A percentile compares a stretch with the other conserved stretches of the same genome.
These are phyloP conservation scores for Sporothrix pseudoabietina DNA, from an alignment of 2,329 filamentous ascomycete genomes.

Conservation along the genomic window DNA sequence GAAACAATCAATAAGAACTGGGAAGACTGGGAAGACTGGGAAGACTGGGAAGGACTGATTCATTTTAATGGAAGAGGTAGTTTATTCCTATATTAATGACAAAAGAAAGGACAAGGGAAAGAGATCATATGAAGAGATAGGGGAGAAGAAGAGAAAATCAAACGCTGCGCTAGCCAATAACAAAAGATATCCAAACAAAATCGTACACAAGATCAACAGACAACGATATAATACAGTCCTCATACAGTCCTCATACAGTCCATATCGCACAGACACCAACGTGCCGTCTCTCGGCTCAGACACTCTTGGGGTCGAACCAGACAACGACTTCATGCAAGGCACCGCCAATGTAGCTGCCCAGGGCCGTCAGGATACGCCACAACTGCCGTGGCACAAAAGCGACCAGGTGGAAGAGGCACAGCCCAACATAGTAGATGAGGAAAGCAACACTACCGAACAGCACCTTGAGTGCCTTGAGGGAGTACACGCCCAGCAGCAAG, in stretches of 20 bases:
- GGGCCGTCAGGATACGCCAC: slow-evolving; percentile 18
- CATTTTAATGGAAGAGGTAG: too few relatives aligned
- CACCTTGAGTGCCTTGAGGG: slow-evolving; percentile 38
- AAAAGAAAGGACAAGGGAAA: neutral
- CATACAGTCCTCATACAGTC: too few relatives aligned
- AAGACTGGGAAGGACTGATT: too few relatives aligned
- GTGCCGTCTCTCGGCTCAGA: neutral
- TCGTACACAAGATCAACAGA: neutral
- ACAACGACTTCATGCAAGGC: slow-evolving; percentile 26
- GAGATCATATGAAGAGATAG: neutral
- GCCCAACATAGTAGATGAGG: slow-evolving; percentile 34
- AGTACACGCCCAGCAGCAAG: slow-evolving; percentile 35
- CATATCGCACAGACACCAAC: neutral
- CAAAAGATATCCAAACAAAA: neutral
- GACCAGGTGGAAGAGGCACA: neutral
- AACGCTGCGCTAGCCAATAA: too few relatives aligned
- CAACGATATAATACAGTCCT: neutral
- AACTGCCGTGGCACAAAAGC: slow-evolving; percentile 25
- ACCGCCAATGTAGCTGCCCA: neutral
- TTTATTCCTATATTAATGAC: neutral
- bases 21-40: too few relatives aligned
- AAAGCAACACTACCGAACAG: slow-evolving; percentile 42
- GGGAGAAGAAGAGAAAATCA: neutral
- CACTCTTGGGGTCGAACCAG: slow-evolving; percentile 27
- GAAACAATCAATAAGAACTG: too few relatives aligned